Evolutionary conservation across 805 yeast genomes (phyloP), one percentile per base, ranked within the genome.

Genomic region (Yamadazyma ubonensis): DNA sequence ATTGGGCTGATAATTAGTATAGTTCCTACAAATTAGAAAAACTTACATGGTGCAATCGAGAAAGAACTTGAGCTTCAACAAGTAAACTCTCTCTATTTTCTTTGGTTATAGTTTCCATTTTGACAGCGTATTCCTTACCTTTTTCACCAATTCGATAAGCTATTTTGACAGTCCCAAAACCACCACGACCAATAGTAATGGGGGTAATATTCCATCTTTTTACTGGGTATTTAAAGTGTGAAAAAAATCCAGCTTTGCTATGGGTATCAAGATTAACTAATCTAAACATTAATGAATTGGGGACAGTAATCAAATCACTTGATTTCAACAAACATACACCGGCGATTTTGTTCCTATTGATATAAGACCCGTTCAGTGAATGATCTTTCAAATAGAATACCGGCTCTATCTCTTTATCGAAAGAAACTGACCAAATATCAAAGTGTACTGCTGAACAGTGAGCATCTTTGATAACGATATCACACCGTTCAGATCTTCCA

Each of bases 91-190:
- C 35, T 19, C 16, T 38, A 14, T 26, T n/a, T 8, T 6, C 18
- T 21, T 18, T 21, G 12, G 14, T 10, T 4, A 22, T 16, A 5
- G 29, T 15, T 3, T 70, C 59, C 3, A 73, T 62, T 45, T 78
- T 79, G 1, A 76, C 82, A 0, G 83, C 83, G 54, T 58, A 78
- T 17, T 65, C 42, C 8, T 52, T 44, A n/a, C 34, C 28, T 8
- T 26, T 26, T 8, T 49, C 44, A 14, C 26, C 10, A 6, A 8
- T 9, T 14, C 57, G 52, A 28, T 50, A 40, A 5, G 72, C 67
- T 18, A 70, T 54, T 42, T 58, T 61, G 2, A 78, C 83, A 38
- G 68, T 67, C 1, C 86, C 85, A 64, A 77, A 79, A 0, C 83
- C 73, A 2, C 85, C 85, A 38, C 61, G 59, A 0, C 84, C 84